Base-by-base conservation (phyloP, 2,329 filamentous ascomycete genomes). In the Alternaria gaisen region DNA sequence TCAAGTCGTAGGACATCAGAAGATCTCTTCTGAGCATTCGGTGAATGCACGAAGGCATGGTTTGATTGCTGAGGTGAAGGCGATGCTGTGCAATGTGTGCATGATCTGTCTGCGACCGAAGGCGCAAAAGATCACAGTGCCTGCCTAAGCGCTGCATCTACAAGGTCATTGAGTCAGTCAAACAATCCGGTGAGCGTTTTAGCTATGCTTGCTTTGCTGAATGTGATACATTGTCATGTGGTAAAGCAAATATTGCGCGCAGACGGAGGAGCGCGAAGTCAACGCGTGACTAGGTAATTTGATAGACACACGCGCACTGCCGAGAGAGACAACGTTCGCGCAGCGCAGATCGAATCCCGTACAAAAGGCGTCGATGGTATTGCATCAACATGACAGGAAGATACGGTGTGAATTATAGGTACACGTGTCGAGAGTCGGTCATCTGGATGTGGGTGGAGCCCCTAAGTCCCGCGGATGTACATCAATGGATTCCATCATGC, bases 341-440 rank as follows among this genome's bases (percentile, higher is more conserved):
- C 53, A 44, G 28, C n/a, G 44, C 44, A 40, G 41, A 47, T 55
- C 41, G 12, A 47, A 18, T 46, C 22, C 22, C 18, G 53, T 44
- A 26, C 18, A 20, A 24, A 60, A 30, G 47, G n/a, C 20, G 26
- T 26, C 43, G 34, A 58, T 36, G 28, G 28, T 24, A 24, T 26
- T 28, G 52, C 40, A 53, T 44, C 28, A 47, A 24, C 18, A 50
- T 16, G 22, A 43, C 40, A 43, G 56, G 41, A 68, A 70, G 41
- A 61, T 70, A 62, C 70, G 72, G 66, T 72, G 67, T 67, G 44
- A 43, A 53, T 56, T 36, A 59, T 30, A 50, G 30, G 51, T 63
- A 71, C 65, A 71, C 67, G 67, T 73, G 69, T 72, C 58, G 61
- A 59, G 61, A 32, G 65, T 68, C 58, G 64, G 61, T 63, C 64